Percentiles rank a stretch among this genome's conserved stretches.
These are phyloP conservation scores for Erodium texanum DNA, from an alignment of 441 rosid species.

Conservation along the genomic window DNA sequence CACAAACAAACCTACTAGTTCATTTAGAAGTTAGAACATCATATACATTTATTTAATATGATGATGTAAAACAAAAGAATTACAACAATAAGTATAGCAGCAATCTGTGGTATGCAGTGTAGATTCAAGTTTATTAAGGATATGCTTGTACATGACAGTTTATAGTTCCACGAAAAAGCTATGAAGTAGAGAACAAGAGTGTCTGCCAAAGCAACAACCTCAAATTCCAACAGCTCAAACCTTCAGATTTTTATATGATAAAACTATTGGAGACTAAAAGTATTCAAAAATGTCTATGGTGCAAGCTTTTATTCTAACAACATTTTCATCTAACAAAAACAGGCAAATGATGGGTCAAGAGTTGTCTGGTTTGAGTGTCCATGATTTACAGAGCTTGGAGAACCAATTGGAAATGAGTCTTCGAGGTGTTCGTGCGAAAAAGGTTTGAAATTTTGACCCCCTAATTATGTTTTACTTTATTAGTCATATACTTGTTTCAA, in stretches of 20 bases:
- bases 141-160: neutral
- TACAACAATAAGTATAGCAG: neutral
- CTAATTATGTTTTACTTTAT: neutral
- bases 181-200: neutral
- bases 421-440: constrained; percentile 47
- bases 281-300: too few species aligned
- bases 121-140: neutral
- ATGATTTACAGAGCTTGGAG: constrained; percentile 67
- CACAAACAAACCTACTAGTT: too few species aligned
- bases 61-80: neutral
- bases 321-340: constrained; percentile 20
- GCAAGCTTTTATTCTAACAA: neutral
- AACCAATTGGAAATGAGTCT: constrained; percentile 53
- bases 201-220: neutral
- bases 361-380: constrained; percentile 57
- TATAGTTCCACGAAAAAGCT: neutral
- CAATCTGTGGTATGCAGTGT: neutral
- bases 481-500: constrained; percentile 5
- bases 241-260: neutral
- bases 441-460: constrained; percentile 33
- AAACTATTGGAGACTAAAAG: neutral
- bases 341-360: constrained; percentile 97
- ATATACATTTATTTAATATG: neutral
- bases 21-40: neutral
- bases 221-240: neutral